Evolutionary conservation across 176 grass and related monocot genomes (phyloP).

Genomic region (Pharus latifolius): DNA sequence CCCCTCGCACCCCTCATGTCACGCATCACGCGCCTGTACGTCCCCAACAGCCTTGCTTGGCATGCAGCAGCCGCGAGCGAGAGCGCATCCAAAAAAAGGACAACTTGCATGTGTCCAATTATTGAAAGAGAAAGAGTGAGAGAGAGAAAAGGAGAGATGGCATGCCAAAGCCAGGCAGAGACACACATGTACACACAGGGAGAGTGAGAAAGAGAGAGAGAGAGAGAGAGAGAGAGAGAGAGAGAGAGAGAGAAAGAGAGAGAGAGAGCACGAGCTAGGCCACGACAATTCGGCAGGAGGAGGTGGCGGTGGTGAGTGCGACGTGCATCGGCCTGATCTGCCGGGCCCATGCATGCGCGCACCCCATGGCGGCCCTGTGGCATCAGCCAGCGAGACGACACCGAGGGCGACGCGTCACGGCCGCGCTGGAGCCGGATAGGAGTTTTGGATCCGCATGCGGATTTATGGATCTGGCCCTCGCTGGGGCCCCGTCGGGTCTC

Average conservation of each 20-base stretch:
- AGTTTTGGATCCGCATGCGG: constrained; percentile 7
- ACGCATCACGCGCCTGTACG: neutral
- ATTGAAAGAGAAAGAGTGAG: too few species aligned
- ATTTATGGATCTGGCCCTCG: neutral
- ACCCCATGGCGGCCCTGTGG: too few species aligned
- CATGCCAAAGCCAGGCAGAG: too few species aligned
- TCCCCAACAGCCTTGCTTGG: neutral
- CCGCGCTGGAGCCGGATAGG: neutral
- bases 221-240: too few species aligned
- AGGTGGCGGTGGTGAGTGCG: constrained; percentile 22
- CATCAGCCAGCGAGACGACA: too few species aligned
- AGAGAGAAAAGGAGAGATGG: too few species aligned
- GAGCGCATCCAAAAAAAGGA: neutral
- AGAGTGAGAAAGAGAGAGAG: too few species aligned
- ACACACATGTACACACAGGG: too few species aligned
- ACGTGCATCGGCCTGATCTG: neutral
- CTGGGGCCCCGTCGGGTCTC: neutral
- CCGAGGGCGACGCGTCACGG: constrained; percentile 22
- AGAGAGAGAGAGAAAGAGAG: too few species aligned
- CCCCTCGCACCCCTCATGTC: neutral
- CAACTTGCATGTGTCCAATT: constrained; percentile 17
- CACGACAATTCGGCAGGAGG: constrained; percentile 37
- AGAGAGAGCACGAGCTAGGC: constrained; percentile 34
- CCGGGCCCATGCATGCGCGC: too few species aligned
- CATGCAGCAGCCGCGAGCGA: neutral